These are phyloP conservation scores for Rhodotorula kratochvilovae DNA, from an alignment of 768 basidiomycete genomes.

Conservation along the genomic window DNA sequence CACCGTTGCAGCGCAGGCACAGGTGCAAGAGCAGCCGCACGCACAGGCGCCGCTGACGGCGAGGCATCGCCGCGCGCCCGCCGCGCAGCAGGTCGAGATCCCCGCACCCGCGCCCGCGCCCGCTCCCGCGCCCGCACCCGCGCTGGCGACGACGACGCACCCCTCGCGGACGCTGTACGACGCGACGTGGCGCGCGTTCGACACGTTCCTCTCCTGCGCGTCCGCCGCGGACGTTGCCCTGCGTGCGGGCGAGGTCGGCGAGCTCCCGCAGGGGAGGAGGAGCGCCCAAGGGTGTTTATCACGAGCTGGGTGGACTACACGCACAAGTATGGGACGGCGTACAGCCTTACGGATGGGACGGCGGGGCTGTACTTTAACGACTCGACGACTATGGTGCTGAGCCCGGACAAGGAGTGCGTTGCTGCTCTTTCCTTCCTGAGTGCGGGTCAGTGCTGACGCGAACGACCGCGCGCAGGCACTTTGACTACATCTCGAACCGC, in stretches of 20 bases:
- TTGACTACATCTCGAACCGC: constrained; percentile 73
- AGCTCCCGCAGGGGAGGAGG: neutral
- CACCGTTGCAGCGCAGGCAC: neutral
- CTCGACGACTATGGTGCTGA: constrained; percentile 75
- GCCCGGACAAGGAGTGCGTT: constrained; percentile 73
- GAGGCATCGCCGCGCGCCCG: neutral
- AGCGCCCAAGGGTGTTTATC: constrained; percentile 66
- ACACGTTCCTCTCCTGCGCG: constrained; percentile 19
- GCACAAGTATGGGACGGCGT: constrained; percentile 99
- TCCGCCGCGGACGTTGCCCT: neutral
- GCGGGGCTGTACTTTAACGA: constrained; percentile 97
- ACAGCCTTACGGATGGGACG: constrained; percentile 89
- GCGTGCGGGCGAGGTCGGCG: too few relatives aligned
- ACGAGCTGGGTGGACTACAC: constrained; percentile 99
- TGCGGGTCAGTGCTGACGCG: too few relatives aligned
- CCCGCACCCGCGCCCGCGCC: neutral
- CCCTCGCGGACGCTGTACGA: constrained; percentile 36
- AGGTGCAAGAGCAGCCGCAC: neutral
- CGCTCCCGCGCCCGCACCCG: neutral
- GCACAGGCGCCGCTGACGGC: too few relatives aligned
- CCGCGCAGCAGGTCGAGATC: neutral
- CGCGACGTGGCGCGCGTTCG: constrained; percentile 24
- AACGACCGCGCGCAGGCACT: constrained; percentile 56
- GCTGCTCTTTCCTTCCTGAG: constrained; percentile 45
- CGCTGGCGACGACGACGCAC: neutral